Percentiles rank a stretch among this genome's conserved stretches.
These are phyloP conservation scores for Boletus insuetus DNA, from an alignment of 768 basidiomycete genomes.

Conservation along the genomic window DNA sequence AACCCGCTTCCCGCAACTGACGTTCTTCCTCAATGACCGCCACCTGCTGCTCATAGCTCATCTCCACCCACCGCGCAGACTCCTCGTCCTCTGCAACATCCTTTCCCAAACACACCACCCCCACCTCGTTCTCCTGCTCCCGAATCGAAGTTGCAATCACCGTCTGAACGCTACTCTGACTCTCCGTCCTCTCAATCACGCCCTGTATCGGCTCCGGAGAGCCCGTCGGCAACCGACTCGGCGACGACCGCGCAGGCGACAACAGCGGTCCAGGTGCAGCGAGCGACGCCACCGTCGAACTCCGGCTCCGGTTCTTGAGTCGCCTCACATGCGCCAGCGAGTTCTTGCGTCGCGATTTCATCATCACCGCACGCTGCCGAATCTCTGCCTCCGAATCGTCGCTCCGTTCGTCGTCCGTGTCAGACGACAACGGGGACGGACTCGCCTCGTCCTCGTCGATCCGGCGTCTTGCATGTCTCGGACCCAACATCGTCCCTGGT, in stretches of 20 bases:
- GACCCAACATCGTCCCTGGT: not conserved
- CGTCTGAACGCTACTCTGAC: constrained; percentile 68
- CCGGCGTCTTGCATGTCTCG: constrained; percentile 7
- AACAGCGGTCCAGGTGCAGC: constrained; percentile 35
- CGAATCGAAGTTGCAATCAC: constrained; percentile 57
- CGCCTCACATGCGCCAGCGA: constrained; percentile 18
- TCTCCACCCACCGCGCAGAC: constrained; percentile 25
- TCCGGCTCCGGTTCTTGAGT: constrained; percentile 49
- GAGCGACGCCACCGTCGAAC: constrained; percentile 65
- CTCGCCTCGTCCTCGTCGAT: constrained; percentile 52
- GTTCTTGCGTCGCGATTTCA: constrained; percentile 29
- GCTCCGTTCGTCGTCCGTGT: constrained; percentile 53
- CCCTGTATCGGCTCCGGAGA: constrained; percentile 15
- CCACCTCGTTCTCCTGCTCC: constrained; percentile 32
- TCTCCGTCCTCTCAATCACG: constrained; percentile 45
- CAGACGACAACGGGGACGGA: constrained; percentile 58
- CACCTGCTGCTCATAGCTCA: constrained; percentile 20
- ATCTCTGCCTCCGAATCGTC: constrained; percentile 23
- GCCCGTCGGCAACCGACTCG: constrained; percentile 1
- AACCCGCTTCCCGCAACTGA: constrained; percentile 50
- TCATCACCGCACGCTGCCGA: not conserved
- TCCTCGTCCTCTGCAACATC: constrained; percentile 30
- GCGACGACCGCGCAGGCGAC: constrained; percentile 18
- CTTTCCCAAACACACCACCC: constrained; percentile 16
- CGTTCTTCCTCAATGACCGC: constrained; percentile 47